These are phyloP conservation scores for Hypoxylon trugodes DNA, from an alignment of 495 filamentous ascomycete genomes.

Conservation along the genomic window DNA sequence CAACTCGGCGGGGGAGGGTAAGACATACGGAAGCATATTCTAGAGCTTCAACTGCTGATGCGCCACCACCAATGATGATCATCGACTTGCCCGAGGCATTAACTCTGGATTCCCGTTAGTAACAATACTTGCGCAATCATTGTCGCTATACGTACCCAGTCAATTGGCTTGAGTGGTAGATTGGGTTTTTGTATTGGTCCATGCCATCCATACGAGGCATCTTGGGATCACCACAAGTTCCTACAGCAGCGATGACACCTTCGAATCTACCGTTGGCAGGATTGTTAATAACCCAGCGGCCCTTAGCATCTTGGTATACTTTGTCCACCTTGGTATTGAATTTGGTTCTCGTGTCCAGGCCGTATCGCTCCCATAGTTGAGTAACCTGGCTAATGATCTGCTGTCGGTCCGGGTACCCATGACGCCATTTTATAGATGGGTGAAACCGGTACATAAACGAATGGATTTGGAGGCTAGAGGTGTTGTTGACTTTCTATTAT, in stretches of 20 bases:
- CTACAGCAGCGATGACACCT: conserved; percentile 78
- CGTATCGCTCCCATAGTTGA: conserved; percentile 78
- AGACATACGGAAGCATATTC: conserved; percentile 71
- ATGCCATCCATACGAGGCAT: conserved; percentile 72
- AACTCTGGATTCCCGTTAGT: conserved; percentile 41
- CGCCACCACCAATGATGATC: conserved; percentile 79
- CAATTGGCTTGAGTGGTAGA: conserved; percentile 77
- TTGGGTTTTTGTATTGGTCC: conserved; percentile 70
- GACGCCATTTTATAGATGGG: conserved; percentile 76
- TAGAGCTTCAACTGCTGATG: conserved; percentile 82
- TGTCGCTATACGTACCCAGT: conserved; percentile 59
- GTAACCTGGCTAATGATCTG: conserved; percentile 77
- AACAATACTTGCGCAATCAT: background rate
- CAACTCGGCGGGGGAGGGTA: background rate
- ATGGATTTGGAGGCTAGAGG: conserved; percentile 82
- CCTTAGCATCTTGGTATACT: conserved; percentile 71
- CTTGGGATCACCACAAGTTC: conserved; percentile 81
- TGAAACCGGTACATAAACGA: conserved; percentile 90
- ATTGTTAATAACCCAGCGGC: conserved; percentile 83
- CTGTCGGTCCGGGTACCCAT: conserved; percentile 76
- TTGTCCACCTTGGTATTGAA: conserved; percentile 75
- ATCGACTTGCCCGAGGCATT: conserved; percentile 75
- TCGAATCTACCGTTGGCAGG: conserved; percentile 74
- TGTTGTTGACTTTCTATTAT: conserved; percentile 78
- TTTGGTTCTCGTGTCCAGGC: conserved; percentile 71